Base-by-base conservation (phyloP, 202 grass and related monocot genomes). In the Dendrocalamus latiflorus region DNA sequence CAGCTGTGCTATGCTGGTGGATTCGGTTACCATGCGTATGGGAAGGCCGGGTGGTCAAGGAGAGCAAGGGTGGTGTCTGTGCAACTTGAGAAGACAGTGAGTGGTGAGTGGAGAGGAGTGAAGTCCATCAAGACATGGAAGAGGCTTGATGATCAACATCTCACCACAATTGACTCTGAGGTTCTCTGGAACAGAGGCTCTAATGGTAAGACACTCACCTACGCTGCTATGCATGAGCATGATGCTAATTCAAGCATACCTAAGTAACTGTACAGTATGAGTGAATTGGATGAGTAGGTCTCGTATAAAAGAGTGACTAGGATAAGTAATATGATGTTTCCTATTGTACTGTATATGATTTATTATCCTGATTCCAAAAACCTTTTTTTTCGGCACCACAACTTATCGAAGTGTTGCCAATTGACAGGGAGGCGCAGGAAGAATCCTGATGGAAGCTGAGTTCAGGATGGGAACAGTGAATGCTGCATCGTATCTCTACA, bases 121-220 rank as follows among this genome's bases (percentile, higher is more conserved):
- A 95, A 98, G 69, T 98, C 91, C 26, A 98, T 98, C 69, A 98
- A 91, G 89, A 93, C 95, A 64, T 98, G 95, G 95, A 98, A 98
- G 78, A 91, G 92, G 53, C 91, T 98, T 68, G 95, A 98, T 67
- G 92, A 98, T 86, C 33, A 80, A 47, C 75, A 80, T 64, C 92
- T 98, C 47, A 93, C 89, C 56, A 95, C 82, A 34, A 93, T 90
- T 69, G 95, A 98, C 43, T 88, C 90, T 13, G 75, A 95, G 75
- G 83, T 98, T 65, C 89, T 98, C 28, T 98, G 95, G 95, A 98
- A 86, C 65, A 91, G 59, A 70, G 92, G 87, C 60, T 82, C 79
- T 42, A 88, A 85, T 63, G 92, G 95, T 95, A 91, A 80, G 84
- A 28, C 41, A 49, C 6, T 57, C 30, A n/a, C 2, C 6, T 42